phyloP scores from a whole-genome alignment of 768 basidiomycete species.

The Trametopsis cervina region DNA sequence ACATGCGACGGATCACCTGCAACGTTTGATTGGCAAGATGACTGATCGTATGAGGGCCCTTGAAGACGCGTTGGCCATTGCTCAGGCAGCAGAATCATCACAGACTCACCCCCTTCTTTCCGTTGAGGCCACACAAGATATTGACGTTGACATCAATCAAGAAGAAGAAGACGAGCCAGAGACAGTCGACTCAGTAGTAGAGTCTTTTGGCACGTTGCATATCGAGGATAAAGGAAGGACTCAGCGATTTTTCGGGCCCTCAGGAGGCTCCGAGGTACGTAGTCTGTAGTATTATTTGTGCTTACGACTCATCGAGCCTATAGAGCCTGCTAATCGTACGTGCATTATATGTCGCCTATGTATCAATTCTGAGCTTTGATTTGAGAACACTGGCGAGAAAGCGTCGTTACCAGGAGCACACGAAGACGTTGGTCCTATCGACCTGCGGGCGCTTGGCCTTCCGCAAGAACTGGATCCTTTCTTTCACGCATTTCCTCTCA shows the following conservation, averaged over 20 bases:
- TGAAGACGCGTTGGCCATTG: constrained; percentile 47
- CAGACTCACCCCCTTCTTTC: constrained; percentile 37
- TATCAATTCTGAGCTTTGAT: background rate
- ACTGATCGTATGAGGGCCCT: constrained; percentile 46
- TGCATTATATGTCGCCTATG: background rate
- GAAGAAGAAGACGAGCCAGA: background rate
- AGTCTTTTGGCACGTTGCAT: constrained; percentile 38
- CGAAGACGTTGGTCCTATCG: constrained; percentile 2
- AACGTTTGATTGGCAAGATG: constrained; percentile 36
- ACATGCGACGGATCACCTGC: constrained; percentile 46
- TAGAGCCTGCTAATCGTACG: constrained; percentile 13
- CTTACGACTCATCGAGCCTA: background rate
- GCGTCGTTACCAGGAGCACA: background rate
- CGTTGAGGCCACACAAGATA: constrained; percentile 17
- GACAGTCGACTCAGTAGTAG: constrained; percentile 19
- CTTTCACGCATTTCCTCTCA: constrained; percentile 19
- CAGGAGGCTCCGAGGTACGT: constrained; percentile 43
- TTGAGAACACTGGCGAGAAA: background rate
- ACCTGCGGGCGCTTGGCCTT: constrained; percentile 14
- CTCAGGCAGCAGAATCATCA: constrained; percentile 33
- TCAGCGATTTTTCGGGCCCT: constrained; percentile 38
- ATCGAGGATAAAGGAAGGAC: constrained; percentile 28
- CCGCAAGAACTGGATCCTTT: constrained; percentile 15
- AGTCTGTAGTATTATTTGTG: background rate
- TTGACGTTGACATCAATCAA: constrained; percentile 1